A percentile compares a stretch with the other conserved stretches of the same genome.
Evolutionary conservation across 164 flowering plant genomes (phyloP).

Genomic region (Dillenia suffruticosa): DNA sequence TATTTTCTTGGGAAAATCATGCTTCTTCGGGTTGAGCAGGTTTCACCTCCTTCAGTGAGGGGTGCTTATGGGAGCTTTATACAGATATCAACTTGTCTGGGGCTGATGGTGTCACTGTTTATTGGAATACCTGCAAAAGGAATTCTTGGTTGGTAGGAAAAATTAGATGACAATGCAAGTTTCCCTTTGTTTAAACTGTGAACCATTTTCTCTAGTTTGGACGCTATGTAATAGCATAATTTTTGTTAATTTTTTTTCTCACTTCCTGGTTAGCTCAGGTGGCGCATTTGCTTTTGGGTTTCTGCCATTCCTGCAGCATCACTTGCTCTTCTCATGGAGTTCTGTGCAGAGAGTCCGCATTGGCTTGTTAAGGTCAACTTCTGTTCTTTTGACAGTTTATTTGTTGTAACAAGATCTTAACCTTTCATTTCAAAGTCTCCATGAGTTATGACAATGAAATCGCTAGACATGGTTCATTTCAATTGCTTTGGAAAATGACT

Average conservation of each 20-base stretch:
- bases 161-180: background rate
- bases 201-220: too few species aligned
- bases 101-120: conserved; percentile 72
- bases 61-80: conserved; percentile 96
- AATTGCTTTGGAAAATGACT: too few species aligned
- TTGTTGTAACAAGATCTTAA: too few species aligned
- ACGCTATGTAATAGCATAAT: too few species aligned
- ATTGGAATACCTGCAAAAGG: conserved; percentile 82
- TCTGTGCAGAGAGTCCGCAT: conserved; percentile 90
- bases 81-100: conserved; percentile 95
- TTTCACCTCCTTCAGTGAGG: conserved; percentile 73
- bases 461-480: too few species aligned
- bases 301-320: conserved; percentile 80
- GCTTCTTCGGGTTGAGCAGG: conserved; percentile 13
- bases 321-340: conserved; percentile 68
- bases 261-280: conserved; percentile 40
- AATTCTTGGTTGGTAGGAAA: conserved; percentile 68
- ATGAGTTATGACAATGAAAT: too few species aligned
- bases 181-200: too few species aligned
- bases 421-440: too few species aligned
- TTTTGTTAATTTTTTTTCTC: too few species aligned
- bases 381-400: too few species aligned
- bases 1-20: background rate
- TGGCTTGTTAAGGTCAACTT: conserved; percentile 83
- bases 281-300: conserved; percentile 95